Evolutionary conservation across 805 yeast species (phyloP).

Genomic region (Wickerhamiella kazuoi): DNA sequence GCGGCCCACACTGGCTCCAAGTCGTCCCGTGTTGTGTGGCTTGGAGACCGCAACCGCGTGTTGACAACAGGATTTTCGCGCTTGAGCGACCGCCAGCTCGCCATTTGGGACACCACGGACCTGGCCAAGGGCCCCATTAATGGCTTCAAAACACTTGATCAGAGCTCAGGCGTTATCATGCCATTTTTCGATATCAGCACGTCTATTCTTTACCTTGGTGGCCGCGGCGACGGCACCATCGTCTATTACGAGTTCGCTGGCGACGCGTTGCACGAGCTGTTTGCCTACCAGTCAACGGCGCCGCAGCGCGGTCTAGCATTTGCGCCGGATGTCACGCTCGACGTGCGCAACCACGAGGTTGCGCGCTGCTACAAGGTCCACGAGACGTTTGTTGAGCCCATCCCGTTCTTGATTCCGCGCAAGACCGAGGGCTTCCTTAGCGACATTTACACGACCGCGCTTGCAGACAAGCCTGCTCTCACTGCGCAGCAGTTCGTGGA

Average conservation of each 20-base stretch:
- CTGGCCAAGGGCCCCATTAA: conserved; percentile 71
- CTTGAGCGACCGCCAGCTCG: conserved; percentile 86
- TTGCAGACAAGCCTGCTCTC: conserved; percentile 62
- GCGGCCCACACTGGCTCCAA: conserved; percentile 88
- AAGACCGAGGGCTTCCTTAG: conserved; percentile 82
- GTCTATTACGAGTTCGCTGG: conserved; percentile 81
- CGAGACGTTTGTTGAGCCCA: conserved; percentile 72
- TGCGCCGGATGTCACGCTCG: conserved; percentile 68
- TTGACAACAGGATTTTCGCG: conserved; percentile 90
- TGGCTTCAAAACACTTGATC: conserved; percentile 71
- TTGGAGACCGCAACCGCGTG: conserved; percentile 69
- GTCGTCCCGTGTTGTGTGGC: conserved; percentile 73
- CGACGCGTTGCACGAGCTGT: conserved; percentile 64
- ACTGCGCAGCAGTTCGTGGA: conserved; percentile 60
- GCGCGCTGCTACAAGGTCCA: conserved; percentile 66
- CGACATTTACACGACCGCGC: conserved; percentile 85
- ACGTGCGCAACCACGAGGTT: conserved; percentile 69
- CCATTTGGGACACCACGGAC: conserved; percentile 73
- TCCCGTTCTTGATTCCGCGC: conserved; percentile 86
- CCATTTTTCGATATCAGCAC: conserved; percentile 78
- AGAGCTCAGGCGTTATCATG: conserved; percentile 84
- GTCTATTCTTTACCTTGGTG: conserved; percentile 71
- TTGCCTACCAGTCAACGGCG: conserved; percentile 77
- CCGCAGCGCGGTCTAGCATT: conserved; percentile 94
- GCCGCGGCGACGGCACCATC: conserved; percentile 96